Conservation (phyloP, 768 basidiomycete genomes). For the Mycena leptocephala region DNA sequence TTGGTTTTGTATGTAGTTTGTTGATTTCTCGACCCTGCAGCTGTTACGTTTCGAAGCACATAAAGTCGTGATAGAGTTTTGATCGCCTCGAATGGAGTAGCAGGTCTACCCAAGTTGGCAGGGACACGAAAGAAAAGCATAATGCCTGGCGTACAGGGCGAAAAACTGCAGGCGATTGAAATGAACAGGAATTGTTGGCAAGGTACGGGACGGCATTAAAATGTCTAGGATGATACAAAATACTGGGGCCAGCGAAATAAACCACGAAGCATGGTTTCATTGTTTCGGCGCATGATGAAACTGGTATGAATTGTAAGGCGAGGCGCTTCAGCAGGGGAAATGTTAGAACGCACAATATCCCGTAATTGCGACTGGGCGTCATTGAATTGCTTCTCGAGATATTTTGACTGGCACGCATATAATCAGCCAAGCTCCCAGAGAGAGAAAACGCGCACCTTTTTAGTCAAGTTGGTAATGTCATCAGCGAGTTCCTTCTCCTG, state of each 20-base stretch:
- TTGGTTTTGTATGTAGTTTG: too few species aligned
- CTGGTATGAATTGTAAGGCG: constrained; percentile 48
- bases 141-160: too few species aligned
- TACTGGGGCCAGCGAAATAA: too few species aligned
- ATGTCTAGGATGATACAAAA: too few species aligned
- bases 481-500: constrained; percentile 91
- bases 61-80: too few species aligned
- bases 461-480: constrained; percentile 85
- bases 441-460: constrained; percentile 76
- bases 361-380: constrained; percentile 91
- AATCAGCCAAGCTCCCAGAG: neutral
- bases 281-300: constrained; percentile 71
- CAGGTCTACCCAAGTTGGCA: too few species aligned
- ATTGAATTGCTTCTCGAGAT: constrained; percentile 93
- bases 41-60: too few species aligned
- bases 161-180: too few species aligned
- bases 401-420: constrained; percentile 75
- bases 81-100: too few species aligned
- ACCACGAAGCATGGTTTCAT: constrained; percentile 36
- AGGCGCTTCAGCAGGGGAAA: neutral
- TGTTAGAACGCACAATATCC: constrained; percentile 77
- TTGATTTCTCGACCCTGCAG: neutral
- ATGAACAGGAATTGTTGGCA: too few species aligned
- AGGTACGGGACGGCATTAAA: too few species aligned
- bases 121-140: too few species aligned